Base-by-base conservation (phyloP, 2,329 filamentous ascomycete genomes). In the Colletotrichum sp. region DNA sequence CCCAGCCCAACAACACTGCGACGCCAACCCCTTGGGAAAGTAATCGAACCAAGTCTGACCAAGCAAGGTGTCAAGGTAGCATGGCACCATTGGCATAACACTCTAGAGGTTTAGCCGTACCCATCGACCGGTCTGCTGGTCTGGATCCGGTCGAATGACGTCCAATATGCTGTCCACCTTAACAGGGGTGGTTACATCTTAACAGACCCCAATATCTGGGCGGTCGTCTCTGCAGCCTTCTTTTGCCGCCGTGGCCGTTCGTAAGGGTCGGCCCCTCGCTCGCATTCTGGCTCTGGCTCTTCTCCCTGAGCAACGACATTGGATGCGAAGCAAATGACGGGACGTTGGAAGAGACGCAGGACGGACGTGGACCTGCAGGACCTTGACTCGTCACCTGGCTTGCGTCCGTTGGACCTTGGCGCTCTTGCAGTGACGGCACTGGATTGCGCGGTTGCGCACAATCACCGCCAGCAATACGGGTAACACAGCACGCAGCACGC, bases 381-480 rank as follows among this genome's bases (percentile, higher is more conserved):
- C 39, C 67, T 75, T 49, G 75, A 76, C 66, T 77, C 62, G 72
- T 77, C 75, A 77, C 72, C 62, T 6, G 55, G 75, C 60, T 77
- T 77, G 75, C 75, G 75, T 77, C 39, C 26, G 59, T 76, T 57
- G 32, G 28, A 49, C 26, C 69, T 72, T 68, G 69, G 69, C 69
- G 69, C 57, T 39, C 30, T 21, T 49, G 60, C 69, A 60, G 59
- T 71, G 75, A 63, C 36, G 71, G 71, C 59, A 64, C 60, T 70
- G 72, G 71, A 62, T 71, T 77, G 75, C 75, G 75, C 67, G 66
- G 72, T 67, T 57, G 75, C 75, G 52, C 62, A 32, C 59, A 52
- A 52, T 52, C 44, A 66, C 28, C 72, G 44, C 28, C 73, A 67
- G 36, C 59, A n/a, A 32, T 34, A 64, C 18, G 28, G 18, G 28